Evolutionary conservation across 805 yeast species (phyloP), one percentile per base, ranked within the genome.

Genomic region (Yamadazyma sp.): DNA sequence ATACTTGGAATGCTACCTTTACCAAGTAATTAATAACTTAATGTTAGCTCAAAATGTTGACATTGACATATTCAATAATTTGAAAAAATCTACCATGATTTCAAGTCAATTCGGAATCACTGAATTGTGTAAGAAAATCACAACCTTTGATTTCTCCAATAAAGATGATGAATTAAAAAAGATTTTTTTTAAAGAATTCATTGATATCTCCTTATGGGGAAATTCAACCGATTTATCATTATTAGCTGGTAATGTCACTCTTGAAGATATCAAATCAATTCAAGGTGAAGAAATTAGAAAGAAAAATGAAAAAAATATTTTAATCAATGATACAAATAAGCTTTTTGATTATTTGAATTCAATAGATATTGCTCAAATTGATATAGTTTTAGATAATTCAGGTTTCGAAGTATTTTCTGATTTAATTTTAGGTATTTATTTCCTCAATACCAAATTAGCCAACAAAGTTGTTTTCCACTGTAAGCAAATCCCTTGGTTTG

Each of bases 401-500:
- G 99, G 98, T 0, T 93, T 93, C 55, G 99, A 93, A 62, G 74
- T 93, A 30, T 93, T 80, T 41, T 52, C 61, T 36, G 64, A 58
- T 38, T 49, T 58, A 33, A 45, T 56, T 7, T 52, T 63, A 33
- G 50, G 55, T 7, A 42, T 61, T 24, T 65, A 65, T 38, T 49
- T 61, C 27, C 52, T 93, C 16, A 95, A 89, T 48, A 61, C 85
- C 11, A 74, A 76, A n/a, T 56, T 89, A 15, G 80, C 77, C 11
- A 62, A 67, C 15, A 65, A 74, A 37, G 76, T 91, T 41, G 81
- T 78, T 13, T 69, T 89, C 43, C 98, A 93, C 59, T 87, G 95
- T 45, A 93, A 93, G 59, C 77, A 79, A 33, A 75, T 88, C 40
- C 97, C 98, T 22, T 93, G 98, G 94, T 91, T 93, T 82, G 98